Evolutionary conservation across 1,139 yeast genomes (phyloP).

Genomic region (Candida tropicalis): DNA sequence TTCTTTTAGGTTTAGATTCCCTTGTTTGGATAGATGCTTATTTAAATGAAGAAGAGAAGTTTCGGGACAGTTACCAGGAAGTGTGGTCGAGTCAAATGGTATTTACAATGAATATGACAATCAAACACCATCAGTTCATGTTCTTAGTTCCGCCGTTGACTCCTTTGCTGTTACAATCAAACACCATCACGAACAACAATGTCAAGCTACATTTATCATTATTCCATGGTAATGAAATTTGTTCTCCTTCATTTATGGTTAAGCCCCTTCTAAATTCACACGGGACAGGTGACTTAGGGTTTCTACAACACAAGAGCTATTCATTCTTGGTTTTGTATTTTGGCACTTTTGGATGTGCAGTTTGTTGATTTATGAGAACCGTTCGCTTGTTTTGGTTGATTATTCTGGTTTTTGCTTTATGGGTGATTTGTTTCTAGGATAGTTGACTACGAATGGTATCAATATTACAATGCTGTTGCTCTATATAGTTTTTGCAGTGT

Average conservation of each 20-base stretch:
- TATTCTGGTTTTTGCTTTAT: not conserved
- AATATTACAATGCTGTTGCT: not conserved
- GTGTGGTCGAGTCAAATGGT: not conserved
- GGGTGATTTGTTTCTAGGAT: not conserved
- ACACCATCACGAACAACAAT: not conserved
- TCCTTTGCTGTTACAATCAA: not conserved
- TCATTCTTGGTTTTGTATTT: not conserved
- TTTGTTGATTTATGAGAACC: not conserved
- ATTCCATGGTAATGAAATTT: not conserved
- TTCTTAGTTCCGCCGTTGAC: not conserved
- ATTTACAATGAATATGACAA: not conserved
- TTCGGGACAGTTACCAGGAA: not conserved
- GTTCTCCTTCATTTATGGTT: not conserved
- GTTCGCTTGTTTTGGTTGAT: not conserved
- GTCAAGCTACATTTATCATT: not conserved
- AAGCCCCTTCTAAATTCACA: not conserved
- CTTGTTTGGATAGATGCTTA: not conserved
- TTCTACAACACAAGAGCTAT: not conserved
- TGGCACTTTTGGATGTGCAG: not conserved
- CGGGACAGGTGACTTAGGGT: slow-evolving; percentile 2
- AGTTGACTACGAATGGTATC: not conserved
- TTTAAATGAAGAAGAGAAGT: not conserved
- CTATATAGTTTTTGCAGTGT: not conserved
- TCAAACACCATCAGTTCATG: not conserved
- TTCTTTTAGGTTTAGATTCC: not conserved